Base-by-base conservation (phyloP, 345 rosid species). In the Bruguiera sexangula region DNA sequence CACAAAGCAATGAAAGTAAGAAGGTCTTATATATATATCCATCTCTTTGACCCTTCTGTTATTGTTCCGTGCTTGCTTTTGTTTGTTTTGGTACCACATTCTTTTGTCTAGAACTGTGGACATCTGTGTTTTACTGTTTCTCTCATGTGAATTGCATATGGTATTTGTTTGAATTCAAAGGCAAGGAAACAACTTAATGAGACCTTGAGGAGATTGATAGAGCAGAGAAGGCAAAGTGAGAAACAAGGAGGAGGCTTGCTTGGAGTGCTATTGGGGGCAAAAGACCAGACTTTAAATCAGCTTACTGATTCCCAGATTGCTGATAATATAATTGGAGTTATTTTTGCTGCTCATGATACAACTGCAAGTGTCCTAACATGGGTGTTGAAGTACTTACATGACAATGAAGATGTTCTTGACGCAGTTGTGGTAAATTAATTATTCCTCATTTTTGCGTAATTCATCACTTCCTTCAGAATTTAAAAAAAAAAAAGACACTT, bases 271-370 rank as follows among this genome's bases (percentile, higher is more conserved):
- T 67, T 94, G 11, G 88, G 78, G 29, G 85, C 82, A 24, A 75
- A 78, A 56, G 83, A 84, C 55, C 82, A 73, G n/a, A 80, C 82
- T 69, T 66, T 60, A 0, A 77, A 77, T 31, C 67, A 69, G 37
- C 84, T 93, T 10, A 87, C 83, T 13, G 97, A 94, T 77, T 82
- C 88, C 26, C 98, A 94, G 37, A 88, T 94, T 60, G 93, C 95
- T 13, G 98, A 94, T 68, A 94, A 94, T 63, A 84, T 94, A 69
- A 91, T 94, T 43, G 98, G 98, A 31, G 93, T 94, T 4, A 88
- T 91, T 22, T 94, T 94, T 19, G 97, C 98, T 51, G 97, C 98
- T 62, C 95, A 89, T n/a, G 98, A 94, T 62, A 91, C 97, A 10
- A 94, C 98, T 22, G 97, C 97, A 15, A 88, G 92, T 71, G 90